phyloP scores from a whole-genome alignment of 2,329 filamentous ascomycete genomes.

The Achaetomium macrosporum region DNA sequence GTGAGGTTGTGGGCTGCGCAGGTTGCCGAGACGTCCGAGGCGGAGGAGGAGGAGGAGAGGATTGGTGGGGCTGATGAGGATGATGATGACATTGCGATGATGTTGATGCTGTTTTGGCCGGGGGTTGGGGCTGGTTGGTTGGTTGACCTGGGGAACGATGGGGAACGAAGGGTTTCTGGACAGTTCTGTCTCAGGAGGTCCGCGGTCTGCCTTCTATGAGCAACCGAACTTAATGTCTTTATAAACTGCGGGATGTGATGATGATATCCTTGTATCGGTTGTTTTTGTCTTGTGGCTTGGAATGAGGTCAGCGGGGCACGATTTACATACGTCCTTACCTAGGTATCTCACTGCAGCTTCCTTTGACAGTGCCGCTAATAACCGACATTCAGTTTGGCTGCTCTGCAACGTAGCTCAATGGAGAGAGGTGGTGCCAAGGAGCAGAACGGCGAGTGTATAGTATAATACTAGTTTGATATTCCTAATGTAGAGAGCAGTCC shows the following conservation, averaged over 20 bases:
- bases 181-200: no score
- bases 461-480: no score
- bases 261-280: not conserved
- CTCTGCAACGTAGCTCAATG: no score
- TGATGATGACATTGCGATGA: not conserved
- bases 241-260: not conserved
- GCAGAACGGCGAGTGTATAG: no score
- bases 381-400: not conserved
- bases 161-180: not conserved
- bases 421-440: no score
- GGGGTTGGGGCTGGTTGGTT: constrained; percentile 3
- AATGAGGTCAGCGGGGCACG: not conserved
- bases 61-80: constrained; percentile 13
- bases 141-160: not conserved
- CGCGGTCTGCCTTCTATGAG: no score
- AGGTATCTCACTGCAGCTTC: no score
- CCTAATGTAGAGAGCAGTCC: no score
- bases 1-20: constrained; percentile 47
- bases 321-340: not conserved
- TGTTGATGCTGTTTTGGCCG: constrained; percentile 9
- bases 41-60: constrained; percentile 23
- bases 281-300: not conserved
- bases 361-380: not conserved
- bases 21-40: constrained; percentile 25
- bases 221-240: not conserved